Evolutionary conservation across 495 filamentous ascomycete species (phyloP).

Genomic region (Neurospora sp.): DNA sequence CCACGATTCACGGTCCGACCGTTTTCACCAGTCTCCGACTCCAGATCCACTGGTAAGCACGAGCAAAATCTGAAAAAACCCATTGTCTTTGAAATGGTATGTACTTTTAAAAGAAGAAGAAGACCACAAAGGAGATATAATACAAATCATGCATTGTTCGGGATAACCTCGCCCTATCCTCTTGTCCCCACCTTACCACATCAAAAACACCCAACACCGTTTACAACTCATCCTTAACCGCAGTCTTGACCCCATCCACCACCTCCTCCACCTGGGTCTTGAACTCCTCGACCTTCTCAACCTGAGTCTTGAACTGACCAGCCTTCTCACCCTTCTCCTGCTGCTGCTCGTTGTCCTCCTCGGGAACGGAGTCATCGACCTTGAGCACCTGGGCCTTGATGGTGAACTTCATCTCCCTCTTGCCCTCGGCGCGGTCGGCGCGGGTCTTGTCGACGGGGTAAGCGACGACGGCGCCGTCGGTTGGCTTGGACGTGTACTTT

Average conservation of each 20-base stretch:
- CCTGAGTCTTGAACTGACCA: neutral
- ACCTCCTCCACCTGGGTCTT: neutral
- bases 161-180: too few species aligned
- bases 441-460: constrained; percentile 18
- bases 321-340: neutral
- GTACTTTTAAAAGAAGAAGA: neutral
- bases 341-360: neutral
- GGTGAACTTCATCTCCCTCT: constrained; percentile 20
- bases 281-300: neutral
- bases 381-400: constrained; percentile 21
- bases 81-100: too few species aligned
- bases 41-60: neutral
- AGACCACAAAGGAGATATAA: neutral
- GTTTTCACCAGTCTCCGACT: neutral
- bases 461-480: constrained; percentile 21
- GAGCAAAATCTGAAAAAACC: too few species aligned
- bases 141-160: neutral
- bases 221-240: neutral
- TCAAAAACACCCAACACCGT: neutral
- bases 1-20: neutral
- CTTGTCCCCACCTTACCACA: too few species aligned
- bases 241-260: neutral
- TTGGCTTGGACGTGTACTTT: constrained; percentile 18
- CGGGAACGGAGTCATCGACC: neutral
- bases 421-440: constrained; percentile 4